Conservation (phyloP, 2,329 filamentous ascomycete genomes). For the Mollisia scopiformis region DNA sequence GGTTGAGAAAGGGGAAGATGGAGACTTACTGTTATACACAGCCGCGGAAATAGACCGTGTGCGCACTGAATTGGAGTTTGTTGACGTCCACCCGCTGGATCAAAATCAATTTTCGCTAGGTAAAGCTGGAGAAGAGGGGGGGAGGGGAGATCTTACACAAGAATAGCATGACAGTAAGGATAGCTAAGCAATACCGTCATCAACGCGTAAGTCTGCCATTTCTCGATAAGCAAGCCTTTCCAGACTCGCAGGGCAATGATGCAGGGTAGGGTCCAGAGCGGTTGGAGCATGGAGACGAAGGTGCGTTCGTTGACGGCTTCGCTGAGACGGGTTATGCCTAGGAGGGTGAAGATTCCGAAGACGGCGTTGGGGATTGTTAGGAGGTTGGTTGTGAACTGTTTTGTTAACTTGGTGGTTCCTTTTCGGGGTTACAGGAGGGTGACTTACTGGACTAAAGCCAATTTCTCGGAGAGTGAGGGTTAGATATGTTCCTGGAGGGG, state of each 20-base stretch:
- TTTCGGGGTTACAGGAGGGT: background rate
- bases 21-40: conserved; percentile 53
- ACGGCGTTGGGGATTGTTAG: conserved; percentile 49
- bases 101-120: background rate
- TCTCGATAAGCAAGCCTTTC: conserved; percentile 28
- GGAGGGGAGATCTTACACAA: conserved; percentile 12
- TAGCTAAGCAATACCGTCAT: conserved; percentile 35
- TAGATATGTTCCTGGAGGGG: conserved; percentile 52
- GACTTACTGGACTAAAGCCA: conserved; percentile 28
- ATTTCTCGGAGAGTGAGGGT: conserved; percentile 51
- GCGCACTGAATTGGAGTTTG: conserved; percentile 65
- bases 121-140: background rate
- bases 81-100: conserved; percentile 46
- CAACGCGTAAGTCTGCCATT: conserved; percentile 43
- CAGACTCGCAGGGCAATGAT: conserved; percentile 39
- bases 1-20: background rate
- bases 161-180: conserved; percentile 36
- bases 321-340: conserved; percentile 35
- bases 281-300: conserved; percentile 38
- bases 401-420: background rate
- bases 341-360: conserved; percentile 46
- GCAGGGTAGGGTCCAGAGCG: conserved; percentile 46
- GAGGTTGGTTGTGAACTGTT: conserved; percentile 47
- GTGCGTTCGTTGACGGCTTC: conserved; percentile 44
- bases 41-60: conserved; percentile 65